Evolutionary conservation across 1,139 yeast genomes (phyloP).

Genomic region (Martiniozyma asiatica): DNA sequence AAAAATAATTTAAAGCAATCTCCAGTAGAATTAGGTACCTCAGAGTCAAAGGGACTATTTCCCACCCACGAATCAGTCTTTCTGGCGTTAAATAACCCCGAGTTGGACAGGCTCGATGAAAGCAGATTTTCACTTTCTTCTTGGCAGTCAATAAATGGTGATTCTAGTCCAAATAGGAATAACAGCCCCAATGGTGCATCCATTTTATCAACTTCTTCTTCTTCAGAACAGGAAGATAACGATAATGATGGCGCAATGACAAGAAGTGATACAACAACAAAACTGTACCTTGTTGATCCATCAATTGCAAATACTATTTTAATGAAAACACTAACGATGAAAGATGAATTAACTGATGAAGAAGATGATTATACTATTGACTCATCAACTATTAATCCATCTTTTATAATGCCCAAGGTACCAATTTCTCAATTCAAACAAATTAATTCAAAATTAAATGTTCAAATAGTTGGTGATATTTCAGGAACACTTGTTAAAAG

Average conservation of each 20-base stretch:
- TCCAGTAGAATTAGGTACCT: too few relatives aligned
- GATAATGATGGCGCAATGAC: too few relatives aligned
- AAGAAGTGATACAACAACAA: too few relatives aligned
- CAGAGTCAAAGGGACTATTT: slow-evolving; percentile 12
- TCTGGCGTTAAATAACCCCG: slow-evolving; percentile 21
- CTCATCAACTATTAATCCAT: slow-evolving; percentile 19
- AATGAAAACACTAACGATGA: too few relatives aligned
- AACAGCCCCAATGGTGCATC: slow-evolving; percentile 19
- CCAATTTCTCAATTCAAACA: slow-evolving; percentile 12
- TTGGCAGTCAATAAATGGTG: slow-evolving; percentile 14
- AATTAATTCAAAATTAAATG: slow-evolving; percentile 11
- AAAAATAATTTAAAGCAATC: too few relatives aligned
- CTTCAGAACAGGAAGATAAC: slow-evolving; percentile 6
- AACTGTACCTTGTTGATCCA: too few relatives aligned
- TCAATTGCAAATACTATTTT: too few relatives aligned
- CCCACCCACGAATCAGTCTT: slow-evolving; percentile 22
- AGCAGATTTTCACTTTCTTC: slow-evolving; percentile 20
- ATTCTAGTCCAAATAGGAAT: slow-evolving; percentile 4
- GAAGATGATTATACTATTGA: slow-evolving; percentile 16
- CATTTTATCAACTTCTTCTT: slow-evolving; percentile 21
- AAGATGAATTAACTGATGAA: slow-evolving; percentile 4
- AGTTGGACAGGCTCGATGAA: slow-evolving; percentile 15
- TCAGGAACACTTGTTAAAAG: slow-evolving; percentile 13
- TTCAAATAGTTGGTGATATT: slow-evolving; percentile 19
- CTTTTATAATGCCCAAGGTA: slow-evolving; percentile 25